Conservation (phyloP, 192 early-diverging fungal species). For the Podila clonocystis region DNA sequence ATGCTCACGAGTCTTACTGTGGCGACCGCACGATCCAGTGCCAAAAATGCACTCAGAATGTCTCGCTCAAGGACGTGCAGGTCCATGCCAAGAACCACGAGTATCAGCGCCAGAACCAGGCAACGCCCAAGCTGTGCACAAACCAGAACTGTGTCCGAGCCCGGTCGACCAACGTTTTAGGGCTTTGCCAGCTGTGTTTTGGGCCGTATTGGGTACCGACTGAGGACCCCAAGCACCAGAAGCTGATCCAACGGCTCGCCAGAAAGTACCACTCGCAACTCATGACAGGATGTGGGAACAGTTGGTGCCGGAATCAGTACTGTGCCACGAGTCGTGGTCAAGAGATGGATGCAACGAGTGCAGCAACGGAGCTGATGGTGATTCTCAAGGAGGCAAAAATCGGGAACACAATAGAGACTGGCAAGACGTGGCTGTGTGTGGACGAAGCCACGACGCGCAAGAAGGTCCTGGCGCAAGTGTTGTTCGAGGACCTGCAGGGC, state of each 20-base stretch:
- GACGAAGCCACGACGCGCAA: conserved; percentile 62
- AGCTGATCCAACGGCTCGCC: conserved; percentile 77
- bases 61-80: conserved; percentile 83
- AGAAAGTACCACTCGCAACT: conserved; percentile 79
- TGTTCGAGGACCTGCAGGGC: conserved; percentile 29
- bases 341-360: conserved; percentile 69
- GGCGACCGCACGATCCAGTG: conserved; percentile 87
- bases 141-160: conserved; percentile 80
- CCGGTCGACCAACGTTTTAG: conserved; percentile 60
- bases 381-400: conserved; percentile 56
- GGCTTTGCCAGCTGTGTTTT: conserved; percentile 82
- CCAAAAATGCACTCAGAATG: conserved; percentile 74
- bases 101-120: conserved; percentile 66
- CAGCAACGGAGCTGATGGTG: conserved; percentile 65
- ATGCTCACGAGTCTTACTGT: conserved; percentile 85
- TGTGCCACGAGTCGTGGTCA: conserved; percentile 16
- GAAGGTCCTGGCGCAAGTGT: conserved; percentile 56
- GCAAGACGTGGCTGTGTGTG: conserved; percentile 69
- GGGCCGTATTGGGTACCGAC: conserved; percentile 82
- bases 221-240: conserved; percentile 80
- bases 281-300: conserved; percentile 77
- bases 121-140: conserved; percentile 66
- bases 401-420: conserved; percentile 17
- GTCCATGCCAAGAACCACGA: conserved; percentile 80
- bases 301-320: conserved; percentile 69